A percentile compares a stretch with the other conserved stretches of the same genome.
phyloP scores from a whole-genome alignment of 805 yeast genomes.

The Saturnispora quitensis region DNA sequence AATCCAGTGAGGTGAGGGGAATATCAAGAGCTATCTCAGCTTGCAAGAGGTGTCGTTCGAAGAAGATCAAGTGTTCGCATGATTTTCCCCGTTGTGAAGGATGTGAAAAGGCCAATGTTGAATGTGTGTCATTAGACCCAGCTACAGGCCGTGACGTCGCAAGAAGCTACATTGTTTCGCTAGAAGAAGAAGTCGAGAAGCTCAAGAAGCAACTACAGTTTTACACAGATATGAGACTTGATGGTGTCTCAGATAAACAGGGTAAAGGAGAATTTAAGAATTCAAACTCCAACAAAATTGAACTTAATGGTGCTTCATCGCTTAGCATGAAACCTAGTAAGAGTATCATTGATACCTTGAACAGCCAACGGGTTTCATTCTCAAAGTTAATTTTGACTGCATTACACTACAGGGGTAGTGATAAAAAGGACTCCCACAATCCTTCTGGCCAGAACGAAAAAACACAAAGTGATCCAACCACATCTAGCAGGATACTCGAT shows the following conservation, averaged over 20 bases:
- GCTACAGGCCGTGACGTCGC: slow-evolving; percentile 85
- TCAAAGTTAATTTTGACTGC: slow-evolving; percentile 75
- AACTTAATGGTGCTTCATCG: neutral
- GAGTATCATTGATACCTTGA: neutral
- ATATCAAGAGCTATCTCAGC: slow-evolving; percentile 68
- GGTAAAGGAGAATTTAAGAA: neutral
- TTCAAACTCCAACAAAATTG: neutral
- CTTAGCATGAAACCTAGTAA: neutral
- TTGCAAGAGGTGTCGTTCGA: slow-evolving; percentile 70
- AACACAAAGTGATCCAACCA: slow-evolving; percentile 9
- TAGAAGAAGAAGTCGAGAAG: slow-evolving; percentile 56
- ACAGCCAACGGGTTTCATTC: slow-evolving; percentile 48
- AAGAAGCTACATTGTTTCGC: slow-evolving; percentile 61
- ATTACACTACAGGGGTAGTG: slow-evolving; percentile 39
- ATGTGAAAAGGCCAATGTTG: slow-evolving; percentile 54
- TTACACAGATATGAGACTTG: neutral
- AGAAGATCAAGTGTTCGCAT: slow-evolving; percentile 61
- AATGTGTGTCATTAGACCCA: slow-evolving; percentile 79
- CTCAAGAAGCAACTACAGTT: slow-evolving; percentile 41
- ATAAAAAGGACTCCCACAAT: neutral
- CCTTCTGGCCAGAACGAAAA: neutral
- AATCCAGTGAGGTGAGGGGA: slow-evolving; percentile 23
- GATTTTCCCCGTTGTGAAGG: slow-evolving; percentile 57
- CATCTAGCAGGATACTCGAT: slow-evolving; percentile 5
- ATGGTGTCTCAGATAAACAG: neutral